Conservation (phyloP, 257 asterid genomes). For the Nemophila menziesii region DNA sequence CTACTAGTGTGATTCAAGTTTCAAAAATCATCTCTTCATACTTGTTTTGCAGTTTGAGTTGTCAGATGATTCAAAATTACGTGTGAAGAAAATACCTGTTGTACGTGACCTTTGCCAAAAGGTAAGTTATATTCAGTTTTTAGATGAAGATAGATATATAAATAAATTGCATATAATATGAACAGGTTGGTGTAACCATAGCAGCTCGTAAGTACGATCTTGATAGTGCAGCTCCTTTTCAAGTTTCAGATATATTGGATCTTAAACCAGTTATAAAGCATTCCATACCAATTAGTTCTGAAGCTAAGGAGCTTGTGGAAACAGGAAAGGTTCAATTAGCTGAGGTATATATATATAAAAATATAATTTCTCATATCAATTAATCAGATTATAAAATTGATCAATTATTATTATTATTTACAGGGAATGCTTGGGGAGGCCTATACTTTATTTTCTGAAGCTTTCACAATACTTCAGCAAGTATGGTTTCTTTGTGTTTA, state of each 20-base stretch:
- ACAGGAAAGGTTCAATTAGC: constrained; percentile 90
- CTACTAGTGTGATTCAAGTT: constrained; percentile 1
- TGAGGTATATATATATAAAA: constrained; percentile 43
- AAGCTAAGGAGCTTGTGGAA: constrained; percentile 90
- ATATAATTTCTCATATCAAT: not conserved
- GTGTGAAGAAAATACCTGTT: constrained; percentile 63
- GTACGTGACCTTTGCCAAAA: constrained; percentile 75
- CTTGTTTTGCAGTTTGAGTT: constrained; percentile 53
- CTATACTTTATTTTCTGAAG: constrained; percentile 69
- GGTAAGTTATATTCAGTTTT: constrained; percentile 25
- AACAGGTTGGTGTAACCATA: constrained; percentile 75
- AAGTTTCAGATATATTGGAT: constrained; percentile 64
- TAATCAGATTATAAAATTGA: too few species aligned
- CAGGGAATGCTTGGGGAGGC: constrained; percentile 94
- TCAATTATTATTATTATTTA: constrained; percentile 4
- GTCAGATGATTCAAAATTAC: constrained; percentile 50
- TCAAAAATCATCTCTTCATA: constrained; percentile 4
- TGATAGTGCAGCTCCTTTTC: constrained; percentile 59
- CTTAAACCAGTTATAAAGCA: constrained; percentile 89
- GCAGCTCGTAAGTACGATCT: constrained; percentile 79
- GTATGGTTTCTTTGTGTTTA: constrained; percentile 14
- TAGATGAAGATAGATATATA: too few species aligned
- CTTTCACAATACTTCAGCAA: constrained; percentile 94
- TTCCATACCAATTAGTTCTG: constrained; percentile 90
- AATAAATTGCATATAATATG: too few species aligned